Base-by-base conservation (phyloP, 768 basidiomycete genomes). In the Megacollybia marginata region DNA sequence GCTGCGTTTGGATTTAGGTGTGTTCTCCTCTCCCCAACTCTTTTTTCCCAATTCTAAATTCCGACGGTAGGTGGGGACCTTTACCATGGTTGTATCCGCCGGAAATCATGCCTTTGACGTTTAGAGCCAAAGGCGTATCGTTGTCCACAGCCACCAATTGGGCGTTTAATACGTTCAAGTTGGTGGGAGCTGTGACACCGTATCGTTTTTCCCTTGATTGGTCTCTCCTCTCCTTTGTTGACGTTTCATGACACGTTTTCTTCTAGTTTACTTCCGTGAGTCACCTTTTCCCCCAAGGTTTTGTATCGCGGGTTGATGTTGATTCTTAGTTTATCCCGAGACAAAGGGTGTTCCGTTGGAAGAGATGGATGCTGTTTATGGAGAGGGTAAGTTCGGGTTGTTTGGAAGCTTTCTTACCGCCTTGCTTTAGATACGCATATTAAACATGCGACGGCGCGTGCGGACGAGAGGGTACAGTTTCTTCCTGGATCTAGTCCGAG, bases 61-160 rank as follows among this genome's bases (percentile, higher is more conserved):
- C 13, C 12, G 9, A 44, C 19, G 45, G 20, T 46, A 83, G 83
- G 57, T 92, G 89, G 89, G 92, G 92, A 35, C 91, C 89, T 20
- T 74, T 92, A 47, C 90, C 90, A 40, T 92, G 89, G 88, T 65
- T 88, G 42, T 89, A 88, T 5, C 15, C 47, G 5, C 44, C 38
- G 19, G 54, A 88, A 85, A 95, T 97, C 62, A 85, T 97, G 79
- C 92, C 92, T 13, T 72, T 93, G 35, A 74, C 83, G 15, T 79
- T 94, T 59, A 80, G 95, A 40, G 93, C 92, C 7, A 96, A 96
- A 69, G 94, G 93, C 13, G 93, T 96, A 19, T 94, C 91, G 7
- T 58, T 96, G 34, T 95, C 92, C 0, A 97, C 94, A 5, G 93
- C 93, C 10, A 93, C 90, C 8, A 88, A 88, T 57, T 86, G 80